Conservation (phyloP, 805 yeast genomes). For the Kodamaea lidongshanica region DNA sequence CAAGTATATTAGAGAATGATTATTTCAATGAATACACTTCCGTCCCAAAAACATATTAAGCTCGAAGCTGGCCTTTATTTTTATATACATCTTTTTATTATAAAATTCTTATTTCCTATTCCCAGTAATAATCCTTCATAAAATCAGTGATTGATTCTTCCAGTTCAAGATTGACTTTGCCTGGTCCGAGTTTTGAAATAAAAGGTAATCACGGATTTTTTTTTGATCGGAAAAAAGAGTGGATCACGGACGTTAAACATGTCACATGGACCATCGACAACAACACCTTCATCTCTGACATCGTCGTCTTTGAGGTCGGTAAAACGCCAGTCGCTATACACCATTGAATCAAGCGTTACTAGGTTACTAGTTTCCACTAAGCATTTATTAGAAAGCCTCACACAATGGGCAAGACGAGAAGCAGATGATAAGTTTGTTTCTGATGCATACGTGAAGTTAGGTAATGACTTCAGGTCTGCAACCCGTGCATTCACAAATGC, state of each 20-base stretch:
- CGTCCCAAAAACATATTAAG: no score
- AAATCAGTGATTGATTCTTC: no score
- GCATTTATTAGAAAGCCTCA: slow-evolving; percentile 75
- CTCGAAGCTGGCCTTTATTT: no score
- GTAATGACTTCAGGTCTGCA: slow-evolving; percentile 87
- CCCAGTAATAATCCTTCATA: no score
- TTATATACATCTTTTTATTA: no score
- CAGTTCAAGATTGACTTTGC: no score
- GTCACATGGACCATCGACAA: slow-evolving; percentile 6
- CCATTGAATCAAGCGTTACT: slow-evolving; percentile 75
- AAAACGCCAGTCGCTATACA: slow-evolving; percentile 26
- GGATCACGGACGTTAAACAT: slow-evolving; percentile 6
- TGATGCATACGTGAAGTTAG: slow-evolving; percentile 83
- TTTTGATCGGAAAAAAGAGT: slow-evolving; percentile 1
- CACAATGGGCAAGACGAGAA: slow-evolving; percentile 83
- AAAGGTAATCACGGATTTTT: no score
- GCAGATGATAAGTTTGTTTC: slow-evolving; percentile 82
- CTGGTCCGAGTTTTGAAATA: no score
- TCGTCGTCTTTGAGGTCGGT: slow-evolving; percentile 8
- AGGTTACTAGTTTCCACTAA: slow-evolving; percentile 81
- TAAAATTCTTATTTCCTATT: no score
- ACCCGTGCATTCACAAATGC: slow-evolving; percentile 71
- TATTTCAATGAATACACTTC: no score
- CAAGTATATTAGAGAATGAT: no score
- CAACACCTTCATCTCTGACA: slow-evolving; percentile 5